Evolutionary conservation across 2,329 filamentous ascomycete species (phyloP), one percentile per base, ranked within the genome.

Genomic region (Pseudogymnoascus sp.): DNA sequence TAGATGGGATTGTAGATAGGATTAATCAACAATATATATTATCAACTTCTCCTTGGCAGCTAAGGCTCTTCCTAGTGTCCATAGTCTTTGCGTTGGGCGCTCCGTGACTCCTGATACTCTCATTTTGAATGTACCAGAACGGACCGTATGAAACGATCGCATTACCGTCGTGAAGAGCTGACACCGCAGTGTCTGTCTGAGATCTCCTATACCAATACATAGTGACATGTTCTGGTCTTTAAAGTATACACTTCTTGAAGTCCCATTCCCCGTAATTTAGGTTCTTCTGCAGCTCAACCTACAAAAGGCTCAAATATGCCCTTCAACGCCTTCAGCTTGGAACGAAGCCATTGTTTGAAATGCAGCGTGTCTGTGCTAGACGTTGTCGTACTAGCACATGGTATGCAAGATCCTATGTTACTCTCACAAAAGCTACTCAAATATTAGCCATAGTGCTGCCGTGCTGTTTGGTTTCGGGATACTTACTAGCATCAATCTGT

Each of bases 401-500:
- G 10, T 55, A 60, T 43, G 33, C 58, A 60, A 11, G 8, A 7
- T 14, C 16, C 29, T 55, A 73, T 60, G 70, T 72, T 45, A 72
- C 71, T 58, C 68, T 67, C 16, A 72, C 68, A 62, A 71, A 72
- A 41, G 71, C 71, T 72, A 31, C 3, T 33, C 11, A 35, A 11
- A 33, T 61, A 12, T 62, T 37, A 33, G 38, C 39, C 14, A 41
- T 35, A 39, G 21, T 16, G 31, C 2, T 33, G 14, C 31, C 26
- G 10, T 33, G 29, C n/a, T 10, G 4, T 6, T 11, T 10, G 1
- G 8, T 59, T 10, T 10, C 7, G 11, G 43, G 64, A 23, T 37
- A 90, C 92, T 85, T 81, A 97, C 93, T 95, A 64, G 94, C 94
- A 83, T 99, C 94, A 73, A 99, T 97, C 79, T 99, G 92, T 73